A percentile compares a stretch with the other conserved stretches of the same genome.
phyloP scores from a whole-genome alignment of 108 stramenopile species.

The Phaeodactylum tricornutum region DNA sequence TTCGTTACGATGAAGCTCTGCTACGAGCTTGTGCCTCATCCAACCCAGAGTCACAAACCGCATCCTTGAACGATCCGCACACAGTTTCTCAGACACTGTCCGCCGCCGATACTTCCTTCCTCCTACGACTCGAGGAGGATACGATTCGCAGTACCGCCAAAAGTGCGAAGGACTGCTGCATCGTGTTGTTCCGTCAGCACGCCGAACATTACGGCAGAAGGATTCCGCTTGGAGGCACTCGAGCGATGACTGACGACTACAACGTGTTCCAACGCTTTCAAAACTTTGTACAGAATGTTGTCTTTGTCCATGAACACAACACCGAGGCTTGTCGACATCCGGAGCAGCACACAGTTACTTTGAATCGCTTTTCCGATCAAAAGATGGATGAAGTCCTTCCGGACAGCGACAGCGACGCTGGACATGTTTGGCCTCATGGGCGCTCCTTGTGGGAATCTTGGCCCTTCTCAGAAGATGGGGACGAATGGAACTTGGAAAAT shows the following conservation, averaged over 20 bases:
- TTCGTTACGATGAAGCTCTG: background rate
- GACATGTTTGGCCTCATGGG: too few species aligned
- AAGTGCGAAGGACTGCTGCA: background rate
- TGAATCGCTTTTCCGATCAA: slow-evolving; percentile 2
- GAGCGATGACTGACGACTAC: background rate
- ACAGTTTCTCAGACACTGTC: background rate
- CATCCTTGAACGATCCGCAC: background rate
- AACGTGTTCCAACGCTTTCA: background rate
- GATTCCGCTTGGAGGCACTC: background rate
- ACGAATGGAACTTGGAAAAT: too few species aligned
- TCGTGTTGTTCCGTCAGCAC: background rate
- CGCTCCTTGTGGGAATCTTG: too few species aligned
- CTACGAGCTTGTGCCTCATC: background rate
- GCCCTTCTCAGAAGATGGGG: too few species aligned
- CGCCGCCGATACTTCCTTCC: too few species aligned
- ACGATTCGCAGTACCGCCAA: background rate
- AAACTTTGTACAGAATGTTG: slow-evolving; percentile 2
- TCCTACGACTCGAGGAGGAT: background rate
- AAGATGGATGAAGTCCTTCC: background rate
- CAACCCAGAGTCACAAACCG: background rate
- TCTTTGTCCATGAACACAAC: slow-evolving; percentile 8
- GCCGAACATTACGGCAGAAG: background rate
- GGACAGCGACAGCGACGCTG: too few species aligned
- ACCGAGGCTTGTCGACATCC: too few species aligned
- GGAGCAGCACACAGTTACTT: background rate